Percentiles rank a stretch among this genome's conserved stretches.
Conservation (phyloP, 805 yeast species). For the Torulaspora maleeae region DNA sequence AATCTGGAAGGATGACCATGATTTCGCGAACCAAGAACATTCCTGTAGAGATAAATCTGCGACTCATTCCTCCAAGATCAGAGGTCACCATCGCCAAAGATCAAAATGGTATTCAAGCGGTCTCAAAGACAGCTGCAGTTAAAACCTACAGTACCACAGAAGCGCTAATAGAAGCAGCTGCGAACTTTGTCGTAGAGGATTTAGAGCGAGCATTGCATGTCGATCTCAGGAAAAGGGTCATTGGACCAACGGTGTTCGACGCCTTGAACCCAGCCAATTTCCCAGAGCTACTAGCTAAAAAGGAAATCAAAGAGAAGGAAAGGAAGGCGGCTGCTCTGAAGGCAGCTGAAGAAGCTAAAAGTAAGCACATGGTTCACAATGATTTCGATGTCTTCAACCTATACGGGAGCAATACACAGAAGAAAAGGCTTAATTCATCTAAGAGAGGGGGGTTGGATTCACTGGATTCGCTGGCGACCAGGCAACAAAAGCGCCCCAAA, state of each 20-base stretch:
- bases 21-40: constrained; percentile 22
- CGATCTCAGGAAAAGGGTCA: constrained; percentile 67
- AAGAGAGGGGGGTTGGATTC: constrained; percentile 19
- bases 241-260: constrained; percentile 65
- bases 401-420: constrained; percentile 24
- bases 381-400: constrained; percentile 37
- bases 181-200: constrained; percentile 55
- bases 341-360: constrained; percentile 23
- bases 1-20: constrained; percentile 24
- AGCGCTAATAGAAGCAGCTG: constrained; percentile 54
- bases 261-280: constrained; percentile 54
- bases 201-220: constrained; percentile 57
- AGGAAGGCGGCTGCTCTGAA: constrained; percentile 17
- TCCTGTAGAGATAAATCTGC: constrained; percentile 26
- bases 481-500: constrained; percentile 15
- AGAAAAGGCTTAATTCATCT: constrained; percentile 3
- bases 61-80: constrained; percentile 17
- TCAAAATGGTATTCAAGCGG: background rate
- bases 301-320: constrained; percentile 30
- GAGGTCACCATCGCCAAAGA: background rate
- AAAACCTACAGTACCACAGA: constrained; percentile 20
- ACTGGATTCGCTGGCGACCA: constrained; percentile 8
- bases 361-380: constrained; percentile 29
- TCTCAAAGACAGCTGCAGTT: background rate
- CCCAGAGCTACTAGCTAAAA: constrained; percentile 44